Base-by-base conservation (phyloP, 129 eudicot species). In the Rutidosis leptorrhynchoides region DNA sequence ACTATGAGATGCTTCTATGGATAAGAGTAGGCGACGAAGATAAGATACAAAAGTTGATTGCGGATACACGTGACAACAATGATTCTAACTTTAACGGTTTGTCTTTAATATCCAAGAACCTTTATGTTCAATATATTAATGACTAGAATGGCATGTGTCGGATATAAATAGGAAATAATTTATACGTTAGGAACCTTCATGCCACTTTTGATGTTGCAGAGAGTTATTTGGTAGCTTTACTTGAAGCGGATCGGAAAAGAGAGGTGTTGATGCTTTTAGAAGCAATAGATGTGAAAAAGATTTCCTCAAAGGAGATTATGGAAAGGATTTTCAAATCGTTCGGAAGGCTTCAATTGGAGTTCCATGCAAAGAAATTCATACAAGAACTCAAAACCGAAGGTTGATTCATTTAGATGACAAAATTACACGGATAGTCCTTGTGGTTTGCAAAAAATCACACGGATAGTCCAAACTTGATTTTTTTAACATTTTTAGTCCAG, bases 1-100 rank as follows among this genome's bases (percentile, higher is more conserved):
- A 84, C 70, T 93, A 89, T 65, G 96, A 93, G 79, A 93, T 93
- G 99, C 80, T 84, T 72, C 78, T 93, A 30, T 82, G 88, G 83
- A 72, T 86, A 64, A 79, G 75, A 48, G 74, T 84, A 29, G 71
- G 83, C 0, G 54, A 89, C 59, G 86, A 73, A 77, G 88, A 58
- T 11, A 86, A 86, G 79, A 79, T 89, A 59, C 81, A 72, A 60
- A 84, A 80, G 74, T 87, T 86, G 16, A 68, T 77, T 68, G 27
- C 72, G 45, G 33, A 63, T 67, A 25, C 83, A 66, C 73, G 73
- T 35, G 72, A 72, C 21, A 77, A 66, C 46, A 85, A 77, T 43
- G 79, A 75, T 56, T 67, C 73, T 70, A 37, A 26, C 63, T 53
- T 86, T 55, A 78, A 72, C 67, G 97, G 97, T 90, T 64, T 72